phyloP scores from a whole-genome alignment of 164 flowering plant species.

The Annona squamosa region DNA sequence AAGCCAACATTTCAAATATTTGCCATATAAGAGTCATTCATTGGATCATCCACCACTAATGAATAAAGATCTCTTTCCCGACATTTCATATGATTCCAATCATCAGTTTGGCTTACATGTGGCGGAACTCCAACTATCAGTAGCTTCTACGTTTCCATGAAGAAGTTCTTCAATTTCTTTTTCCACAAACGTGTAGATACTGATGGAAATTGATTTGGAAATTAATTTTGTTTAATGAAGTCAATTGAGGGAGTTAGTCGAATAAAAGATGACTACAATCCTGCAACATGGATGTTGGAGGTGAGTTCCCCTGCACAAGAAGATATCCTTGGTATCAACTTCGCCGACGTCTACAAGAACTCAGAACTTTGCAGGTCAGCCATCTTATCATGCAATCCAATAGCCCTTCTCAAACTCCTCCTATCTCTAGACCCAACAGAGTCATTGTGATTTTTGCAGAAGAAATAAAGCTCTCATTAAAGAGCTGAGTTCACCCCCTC shows the following conservation, averaged over 20 bases:
- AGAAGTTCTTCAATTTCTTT: background rate
- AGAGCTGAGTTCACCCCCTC: slow-evolving; percentile 29
- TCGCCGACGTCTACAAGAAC: slow-evolving; percentile 21
- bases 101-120: background rate
- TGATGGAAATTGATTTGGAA: background rate
- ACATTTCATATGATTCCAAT: background rate
- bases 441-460: slow-evolving; percentile 17
- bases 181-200: background rate
- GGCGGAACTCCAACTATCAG: background rate
- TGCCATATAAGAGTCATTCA: background rate
- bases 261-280: slow-evolving; percentile 27
- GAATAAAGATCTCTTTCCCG: background rate
- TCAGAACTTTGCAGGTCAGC: slow-evolving; percentile 22
- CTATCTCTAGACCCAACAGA: background rate
- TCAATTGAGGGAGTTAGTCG: slow-evolving; percentile 23
- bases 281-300: slow-evolving; percentile 39
- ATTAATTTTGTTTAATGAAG: slow-evolving; percentile 16
- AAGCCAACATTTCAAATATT: background rate
- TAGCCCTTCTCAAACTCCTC: background rate
- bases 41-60: background rate
- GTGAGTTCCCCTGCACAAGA: slow-evolving; percentile 28
- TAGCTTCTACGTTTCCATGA: background rate
- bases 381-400: background rate
- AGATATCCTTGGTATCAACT: slow-evolving; percentile 24
- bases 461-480: slow-evolving; percentile 28